These are phyloP conservation scores for Acacia pycnantha DNA, from an alignment of 331 rosid genomes.

Conservation along the genomic window DNA sequence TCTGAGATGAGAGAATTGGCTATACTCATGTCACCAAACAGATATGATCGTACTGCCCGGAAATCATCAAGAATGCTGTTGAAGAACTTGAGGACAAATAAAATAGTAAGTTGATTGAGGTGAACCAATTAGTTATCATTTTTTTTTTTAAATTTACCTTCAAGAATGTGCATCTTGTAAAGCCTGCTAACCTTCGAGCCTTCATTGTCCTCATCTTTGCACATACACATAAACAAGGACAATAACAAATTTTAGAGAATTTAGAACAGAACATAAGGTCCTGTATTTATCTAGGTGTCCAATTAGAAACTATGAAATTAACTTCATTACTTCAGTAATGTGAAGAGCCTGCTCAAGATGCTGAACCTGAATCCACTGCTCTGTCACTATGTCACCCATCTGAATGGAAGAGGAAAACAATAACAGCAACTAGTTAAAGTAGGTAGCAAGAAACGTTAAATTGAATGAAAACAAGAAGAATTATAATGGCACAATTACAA, in stretches of 20 bases:
- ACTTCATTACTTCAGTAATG: slow-evolving; percentile 52
- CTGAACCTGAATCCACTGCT: slow-evolving; percentile 90
- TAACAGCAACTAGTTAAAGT: slow-evolving; percentile 25
- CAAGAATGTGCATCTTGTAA: slow-evolving; percentile 60
- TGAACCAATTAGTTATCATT: slow-evolving; percentile 11
- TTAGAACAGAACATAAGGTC: not conserved
- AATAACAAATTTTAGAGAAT: slow-evolving; percentile 24
- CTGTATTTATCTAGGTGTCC: slow-evolving; percentile 16
- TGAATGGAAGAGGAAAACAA: slow-evolving; percentile 37
- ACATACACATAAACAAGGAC: not conserved
- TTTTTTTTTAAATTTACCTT: too few relatives aligned
- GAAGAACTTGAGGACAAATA: slow-evolving; percentile 47
- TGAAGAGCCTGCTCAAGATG: slow-evolving; percentile 98
- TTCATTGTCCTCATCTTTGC: slow-evolving; percentile 53
- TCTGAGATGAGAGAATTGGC: slow-evolving; percentile 44
- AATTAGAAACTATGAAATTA: slow-evolving; percentile 10
- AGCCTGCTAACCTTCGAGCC: slow-evolving; percentile 42
- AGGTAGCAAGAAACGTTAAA: not conserved
- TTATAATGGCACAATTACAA: not conserved
- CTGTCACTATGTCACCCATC: slow-evolving; percentile 74
- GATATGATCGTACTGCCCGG: slow-evolving; percentile 38
- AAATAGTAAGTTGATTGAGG: slow-evolving; percentile 16
- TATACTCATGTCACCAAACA: slow-evolving; percentile 35
- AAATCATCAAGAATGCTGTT: slow-evolving; percentile 43
- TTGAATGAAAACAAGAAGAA: slow-evolving; percentile 25